These are phyloP conservation scores for Fusarium praegraminearum DNA, from an alignment of 2,329 filamentous ascomycete species.

Conservation along the genomic window DNA sequence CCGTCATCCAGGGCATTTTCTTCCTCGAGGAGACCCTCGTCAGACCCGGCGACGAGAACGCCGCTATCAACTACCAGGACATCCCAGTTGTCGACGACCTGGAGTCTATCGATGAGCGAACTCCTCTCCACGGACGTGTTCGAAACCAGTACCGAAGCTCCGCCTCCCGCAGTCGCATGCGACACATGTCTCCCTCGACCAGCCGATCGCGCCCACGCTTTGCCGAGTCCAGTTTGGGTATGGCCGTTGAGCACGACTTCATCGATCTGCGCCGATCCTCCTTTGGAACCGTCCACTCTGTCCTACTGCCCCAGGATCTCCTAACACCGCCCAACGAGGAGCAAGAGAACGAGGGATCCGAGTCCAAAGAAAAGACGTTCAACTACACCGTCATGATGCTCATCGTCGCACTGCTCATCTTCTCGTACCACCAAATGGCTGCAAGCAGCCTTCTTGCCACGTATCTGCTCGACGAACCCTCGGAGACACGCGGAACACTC, in stretches of 20 bases:
- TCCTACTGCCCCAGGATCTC: slow-evolving; percentile 48
- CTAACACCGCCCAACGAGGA: slow-evolving; percentile 32
- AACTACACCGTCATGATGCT: slow-evolving; percentile 54
- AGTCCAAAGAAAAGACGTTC: slow-evolving; percentile 47
- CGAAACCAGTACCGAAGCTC: slow-evolving; percentile 25
- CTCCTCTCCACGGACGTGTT: slow-evolving; percentile 35
- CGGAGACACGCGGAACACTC: slow-evolving; percentile 40
- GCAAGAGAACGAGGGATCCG: slow-evolving; percentile 20
- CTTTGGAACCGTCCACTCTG: slow-evolving; percentile 58
- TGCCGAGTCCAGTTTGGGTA: slow-evolving; percentile 39
- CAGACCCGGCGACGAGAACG: not conserved
- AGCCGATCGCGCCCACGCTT: slow-evolving; percentile 39
- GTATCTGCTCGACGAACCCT: slow-evolving; percentile 56
- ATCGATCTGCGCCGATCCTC: slow-evolving; percentile 50
- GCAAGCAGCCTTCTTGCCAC: slow-evolving; percentile 58
- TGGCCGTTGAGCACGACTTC: slow-evolving; percentile 41
- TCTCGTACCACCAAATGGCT: slow-evolving; percentile 62
- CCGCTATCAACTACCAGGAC: slow-evolving; percentile 37
- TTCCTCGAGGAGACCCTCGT: slow-evolving; percentile 66
- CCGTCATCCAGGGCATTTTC: slow-evolving; percentile 72
- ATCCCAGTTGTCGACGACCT: slow-evolving; percentile 37
- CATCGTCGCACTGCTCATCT: slow-evolving; percentile 55
- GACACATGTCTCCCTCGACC: slow-evolving; percentile 33
- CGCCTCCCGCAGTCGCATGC: slow-evolving; percentile 22
- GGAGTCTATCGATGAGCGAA: slow-evolving; percentile 36